phyloP scores from a whole-genome alignment of 1,284 basidiomycete genomes.

The Ceratobasidium sp. region DNA sequence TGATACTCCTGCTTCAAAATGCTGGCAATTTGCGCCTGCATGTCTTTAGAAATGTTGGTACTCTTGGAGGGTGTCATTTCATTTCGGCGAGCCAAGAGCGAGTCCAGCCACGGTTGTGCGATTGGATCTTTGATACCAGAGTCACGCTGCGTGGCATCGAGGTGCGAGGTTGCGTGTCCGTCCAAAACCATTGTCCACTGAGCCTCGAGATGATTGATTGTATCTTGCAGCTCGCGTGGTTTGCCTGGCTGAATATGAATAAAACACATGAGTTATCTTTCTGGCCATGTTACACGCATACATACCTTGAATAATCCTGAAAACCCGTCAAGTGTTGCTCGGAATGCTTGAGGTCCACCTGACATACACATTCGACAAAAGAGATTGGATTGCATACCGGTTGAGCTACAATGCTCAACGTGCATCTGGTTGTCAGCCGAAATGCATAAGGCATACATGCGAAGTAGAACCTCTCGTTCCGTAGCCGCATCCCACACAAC shows the following conservation, averaged over 20 bases:
- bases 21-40: background rate
- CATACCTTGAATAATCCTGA: constrained; percentile 20
- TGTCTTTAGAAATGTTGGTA: background rate
- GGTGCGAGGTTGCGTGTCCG: background rate
- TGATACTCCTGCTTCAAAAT: background rate
- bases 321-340: constrained; percentile 2
- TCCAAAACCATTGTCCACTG: background rate
- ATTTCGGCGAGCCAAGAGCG: background rate
- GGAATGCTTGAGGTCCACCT: constrained; percentile 8
- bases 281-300: background rate
- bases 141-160: background rate
- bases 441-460: constrained; percentile 2
- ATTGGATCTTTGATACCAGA: constrained; percentile 23
- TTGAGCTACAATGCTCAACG: constrained; percentile 35
- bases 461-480: constrained; percentile 14
- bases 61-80: background rate
- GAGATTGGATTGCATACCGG: constrained; percentile 16
- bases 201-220: background rate
- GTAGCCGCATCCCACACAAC: background rate
- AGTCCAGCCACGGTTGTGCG: constrained; percentile 4
- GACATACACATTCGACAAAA: constrained; percentile 23
- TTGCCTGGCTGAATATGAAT: background rate
- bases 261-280: background rate
- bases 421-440: constrained; percentile 41
- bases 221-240: background rate